phyloP scores from a whole-genome alignment of 179 eudicot genomes.

The Drosera spatulata region DNA sequence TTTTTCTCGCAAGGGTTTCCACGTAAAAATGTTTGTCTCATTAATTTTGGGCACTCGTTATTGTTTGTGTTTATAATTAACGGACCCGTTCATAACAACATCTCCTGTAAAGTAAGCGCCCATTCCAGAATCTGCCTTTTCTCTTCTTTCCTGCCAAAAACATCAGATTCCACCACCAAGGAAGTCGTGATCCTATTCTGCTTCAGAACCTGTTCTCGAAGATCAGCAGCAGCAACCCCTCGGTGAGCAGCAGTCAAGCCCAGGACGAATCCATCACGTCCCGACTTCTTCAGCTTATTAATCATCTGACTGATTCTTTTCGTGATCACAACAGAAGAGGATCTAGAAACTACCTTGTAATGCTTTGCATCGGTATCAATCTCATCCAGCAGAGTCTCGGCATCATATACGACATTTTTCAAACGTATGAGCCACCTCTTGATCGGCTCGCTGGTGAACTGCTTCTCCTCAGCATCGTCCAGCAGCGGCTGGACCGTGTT shows the following conservation, averaged over 20 bases:
- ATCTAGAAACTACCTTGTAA: background rate
- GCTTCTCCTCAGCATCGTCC: slow-evolving; percentile 4
- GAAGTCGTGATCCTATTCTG: background rate
- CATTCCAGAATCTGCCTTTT: background rate
- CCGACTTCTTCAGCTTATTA: background rate
- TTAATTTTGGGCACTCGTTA: no score
- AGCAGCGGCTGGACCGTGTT: background rate
- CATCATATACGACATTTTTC: slow-evolving; percentile 7
- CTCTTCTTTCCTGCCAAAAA: slow-evolving; percentile 8
- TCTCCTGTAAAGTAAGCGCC: background rate
- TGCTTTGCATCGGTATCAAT: slow-evolving; percentile 2
- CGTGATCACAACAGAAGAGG: background rate
- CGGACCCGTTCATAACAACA: no score
- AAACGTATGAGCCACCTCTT: slow-evolving; percentile 11
- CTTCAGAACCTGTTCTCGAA: background rate
- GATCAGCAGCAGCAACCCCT: background rate
- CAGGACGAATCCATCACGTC: background rate
- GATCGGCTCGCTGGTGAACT: background rate
- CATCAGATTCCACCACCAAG: slow-evolving; percentile 8
- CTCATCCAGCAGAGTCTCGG: slow-evolving; percentile 11
- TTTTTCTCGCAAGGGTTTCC: no score
- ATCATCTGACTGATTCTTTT: background rate
- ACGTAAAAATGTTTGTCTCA: no score
- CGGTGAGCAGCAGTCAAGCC: background rate
- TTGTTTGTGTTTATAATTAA: no score